A percentile compares a stretch with the other conserved stretches of the same genome.
These are phyloP conservation scores for Colletotrichum somersetense DNA, from an alignment of 2,329 filamentous ascomycete genomes.

Conservation along the genomic window DNA sequence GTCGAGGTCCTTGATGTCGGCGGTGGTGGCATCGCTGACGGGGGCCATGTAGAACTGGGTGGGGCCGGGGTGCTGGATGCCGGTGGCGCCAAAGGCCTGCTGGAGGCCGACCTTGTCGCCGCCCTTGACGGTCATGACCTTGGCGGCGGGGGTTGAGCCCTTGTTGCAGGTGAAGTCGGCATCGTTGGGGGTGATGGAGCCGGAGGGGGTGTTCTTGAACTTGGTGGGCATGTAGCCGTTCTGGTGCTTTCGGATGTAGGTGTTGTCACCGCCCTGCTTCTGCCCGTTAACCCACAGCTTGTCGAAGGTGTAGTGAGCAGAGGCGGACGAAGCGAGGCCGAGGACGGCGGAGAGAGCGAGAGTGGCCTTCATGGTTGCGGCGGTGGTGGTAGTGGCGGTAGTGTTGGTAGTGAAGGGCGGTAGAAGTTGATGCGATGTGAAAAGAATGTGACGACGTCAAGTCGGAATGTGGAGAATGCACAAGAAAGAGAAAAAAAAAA, in stretches of 20 bases:
- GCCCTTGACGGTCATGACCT: constrained; percentile 39
- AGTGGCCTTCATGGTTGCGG: constrained; percentile 32
- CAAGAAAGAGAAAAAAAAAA: neutral
- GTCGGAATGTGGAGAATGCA: constrained; percentile 8
- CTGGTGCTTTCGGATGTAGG: constrained; percentile 42
- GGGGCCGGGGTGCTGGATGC: constrained; percentile 44
- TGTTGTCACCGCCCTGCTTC: constrained; percentile 43
- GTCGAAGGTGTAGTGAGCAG: constrained; percentile 46
- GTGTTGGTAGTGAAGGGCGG: neutral
- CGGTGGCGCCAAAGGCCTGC: constrained; percentile 39
- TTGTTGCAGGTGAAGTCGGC: constrained; percentile 41
- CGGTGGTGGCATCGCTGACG: constrained; percentile 42
- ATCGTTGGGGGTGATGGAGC: constrained; percentile 28
- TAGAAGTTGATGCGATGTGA: neutral
- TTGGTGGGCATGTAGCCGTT: constrained; percentile 42
- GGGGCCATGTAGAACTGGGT: constrained; percentile 42
- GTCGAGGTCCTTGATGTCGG: constrained; percentile 42
- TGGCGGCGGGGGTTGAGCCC: constrained; percentile 23
- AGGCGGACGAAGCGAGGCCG: constrained; percentile 25
- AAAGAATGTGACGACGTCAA: constrained; percentile 36
- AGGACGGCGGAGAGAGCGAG: constrained; percentile 29
- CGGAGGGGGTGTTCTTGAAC: constrained; percentile 36
- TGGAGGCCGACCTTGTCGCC: constrained; percentile 41
- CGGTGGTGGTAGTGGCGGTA: neutral
- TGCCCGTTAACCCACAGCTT: constrained; percentile 44